phyloP scores from a whole-genome alignment of 164 flowering plant genomes.

The Liriodendron chinense region DNA sequence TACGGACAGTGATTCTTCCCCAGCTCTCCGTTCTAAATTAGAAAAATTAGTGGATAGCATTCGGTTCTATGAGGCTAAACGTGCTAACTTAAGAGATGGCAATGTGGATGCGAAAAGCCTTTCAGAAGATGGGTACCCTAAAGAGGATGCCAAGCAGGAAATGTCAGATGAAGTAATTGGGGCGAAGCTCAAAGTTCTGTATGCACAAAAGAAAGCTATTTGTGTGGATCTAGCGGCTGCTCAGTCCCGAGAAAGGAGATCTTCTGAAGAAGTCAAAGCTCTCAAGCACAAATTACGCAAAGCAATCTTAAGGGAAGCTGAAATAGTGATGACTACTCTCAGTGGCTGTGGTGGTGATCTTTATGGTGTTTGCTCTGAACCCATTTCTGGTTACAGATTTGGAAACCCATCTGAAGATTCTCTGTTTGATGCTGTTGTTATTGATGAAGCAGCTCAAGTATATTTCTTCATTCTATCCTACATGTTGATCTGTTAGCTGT shows the following conservation, averaged over 20 bases:
- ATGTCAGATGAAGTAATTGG: constrained; percentile 58
- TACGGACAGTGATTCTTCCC: constrained; percentile 34
- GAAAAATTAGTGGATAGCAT: constrained; percentile 76
- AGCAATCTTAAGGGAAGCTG: constrained; percentile 80
- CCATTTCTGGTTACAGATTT: constrained; percentile 44
- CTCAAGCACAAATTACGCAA: constrained; percentile 65
- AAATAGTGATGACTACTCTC: constrained; percentile 82
- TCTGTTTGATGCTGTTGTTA: constrained; percentile 90
- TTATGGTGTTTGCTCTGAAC: constrained; percentile 78
- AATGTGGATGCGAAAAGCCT: constrained; percentile 25
- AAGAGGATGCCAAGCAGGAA: constrained; percentile 39
- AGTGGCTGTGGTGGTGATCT: constrained; percentile 99
- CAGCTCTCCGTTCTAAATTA: constrained; percentile 56
- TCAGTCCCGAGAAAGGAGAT: constrained; percentile 74
- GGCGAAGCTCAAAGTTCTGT: constrained; percentile 49
- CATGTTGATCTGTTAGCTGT: not conserved
- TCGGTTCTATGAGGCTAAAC: constrained; percentile 65
- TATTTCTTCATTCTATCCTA: constrained; percentile 7
- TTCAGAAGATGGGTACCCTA: constrained; percentile 30
- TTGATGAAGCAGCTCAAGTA: constrained; percentile 99
- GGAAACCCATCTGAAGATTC: constrained; percentile 51
- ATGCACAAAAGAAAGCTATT: constrained; percentile 67
- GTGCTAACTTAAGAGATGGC: constrained; percentile 64
- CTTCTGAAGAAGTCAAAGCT: constrained; percentile 59
- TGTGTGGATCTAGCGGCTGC: constrained; percentile 59